Percentiles rank a stretch among this genome's conserved stretches.
Conservation (phyloP, 2,329 filamentous ascomycete species). For the Fusarium compactum region DNA sequence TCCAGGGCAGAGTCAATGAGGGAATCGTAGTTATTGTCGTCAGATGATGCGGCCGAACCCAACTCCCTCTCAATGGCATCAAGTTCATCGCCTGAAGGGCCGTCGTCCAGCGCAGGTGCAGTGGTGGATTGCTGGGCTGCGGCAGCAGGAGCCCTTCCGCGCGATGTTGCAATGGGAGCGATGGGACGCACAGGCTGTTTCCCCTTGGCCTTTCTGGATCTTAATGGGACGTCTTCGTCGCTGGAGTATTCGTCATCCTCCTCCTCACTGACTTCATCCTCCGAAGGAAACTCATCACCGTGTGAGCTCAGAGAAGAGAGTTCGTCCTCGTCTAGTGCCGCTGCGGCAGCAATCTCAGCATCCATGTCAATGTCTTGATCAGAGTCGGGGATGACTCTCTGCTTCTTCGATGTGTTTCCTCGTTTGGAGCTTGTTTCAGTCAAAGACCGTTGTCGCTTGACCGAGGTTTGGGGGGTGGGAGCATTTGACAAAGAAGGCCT, state of each 20-base stretch:
- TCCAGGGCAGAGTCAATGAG: not conserved
- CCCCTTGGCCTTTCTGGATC: slow-evolving; percentile 17
- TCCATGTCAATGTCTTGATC: slow-evolving; percentile 50
- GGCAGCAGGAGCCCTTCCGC: not conserved
- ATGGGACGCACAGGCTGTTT: slow-evolving; percentile 7
- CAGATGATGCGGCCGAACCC: not conserved
- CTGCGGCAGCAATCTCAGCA: slow-evolving; percentile 48
- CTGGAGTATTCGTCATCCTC: slow-evolving; percentile 41
- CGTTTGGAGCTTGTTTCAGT: slow-evolving; percentile 29
- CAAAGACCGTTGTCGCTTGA: slow-evolving; percentile 47
- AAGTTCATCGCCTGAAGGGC: slow-evolving; percentile 12
- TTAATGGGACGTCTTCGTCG: slow-evolving; percentile 47
- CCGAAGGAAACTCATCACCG: slow-evolving; percentile 31
- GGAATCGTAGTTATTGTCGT: not conserved
- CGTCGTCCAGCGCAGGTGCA: not conserved
- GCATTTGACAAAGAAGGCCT: slow-evolving; percentile 20
- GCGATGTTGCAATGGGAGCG: not conserved
- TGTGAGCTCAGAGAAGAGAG: slow-evolving; percentile 18
- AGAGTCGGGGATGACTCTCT: slow-evolving; percentile 48
- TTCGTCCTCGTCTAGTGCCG: slow-evolving; percentile 33
- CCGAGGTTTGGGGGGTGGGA: slow-evolving; percentile 17
- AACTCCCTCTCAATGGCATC: slow-evolving; percentile 2
- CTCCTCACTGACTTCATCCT: slow-evolving; percentile 35
- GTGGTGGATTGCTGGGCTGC: not conserved
- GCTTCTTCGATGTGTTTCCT: slow-evolving; percentile 49